Percentiles rank a stretch among this genome's conserved stretches.
Conservation (phyloP, 441 rosid genomes). For the Pelargonium exstipulatum region DNA sequence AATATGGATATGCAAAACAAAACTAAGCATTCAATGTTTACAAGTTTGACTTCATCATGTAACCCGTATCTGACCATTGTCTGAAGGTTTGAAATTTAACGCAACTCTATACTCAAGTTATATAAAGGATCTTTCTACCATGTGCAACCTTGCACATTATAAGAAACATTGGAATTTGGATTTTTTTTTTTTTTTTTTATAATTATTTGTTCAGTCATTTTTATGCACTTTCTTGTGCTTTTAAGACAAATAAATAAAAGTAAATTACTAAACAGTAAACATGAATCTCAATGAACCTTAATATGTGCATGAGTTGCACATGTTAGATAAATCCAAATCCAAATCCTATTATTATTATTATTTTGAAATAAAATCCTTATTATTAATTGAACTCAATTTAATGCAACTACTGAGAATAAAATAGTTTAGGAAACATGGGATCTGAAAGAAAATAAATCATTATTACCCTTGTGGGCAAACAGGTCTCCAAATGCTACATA, state of each 20-base stretch:
- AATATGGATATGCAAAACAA: background rate
- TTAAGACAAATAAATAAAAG: no score
- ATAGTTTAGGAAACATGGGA: background rate
- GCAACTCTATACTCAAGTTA: no score
- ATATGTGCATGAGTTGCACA: background rate
- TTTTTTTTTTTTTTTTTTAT: no score
- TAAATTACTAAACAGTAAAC: no score
- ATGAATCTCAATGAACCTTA: no score
- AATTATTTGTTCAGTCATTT: no score
- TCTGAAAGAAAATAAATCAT: background rate
- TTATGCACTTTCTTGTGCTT: no score
- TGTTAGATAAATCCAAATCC: background rate
- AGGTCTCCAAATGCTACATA: conserved; percentile 92
- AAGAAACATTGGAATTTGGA: no score
- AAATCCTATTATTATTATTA: background rate
- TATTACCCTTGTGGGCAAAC: conserved; percentile 82
- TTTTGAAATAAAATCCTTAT: no score
- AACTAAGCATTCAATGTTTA: background rate
- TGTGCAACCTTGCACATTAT: no score
- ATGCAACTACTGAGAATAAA: background rate
- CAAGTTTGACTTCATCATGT: background rate
- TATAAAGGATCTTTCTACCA: no score
- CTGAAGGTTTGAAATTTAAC: background rate
- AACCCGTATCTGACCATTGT: background rate
- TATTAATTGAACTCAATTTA: background rate